phyloP scores from a whole-genome alignment of 108 stramenopile genomes.

The Cylindrotheca closterium region DNA sequence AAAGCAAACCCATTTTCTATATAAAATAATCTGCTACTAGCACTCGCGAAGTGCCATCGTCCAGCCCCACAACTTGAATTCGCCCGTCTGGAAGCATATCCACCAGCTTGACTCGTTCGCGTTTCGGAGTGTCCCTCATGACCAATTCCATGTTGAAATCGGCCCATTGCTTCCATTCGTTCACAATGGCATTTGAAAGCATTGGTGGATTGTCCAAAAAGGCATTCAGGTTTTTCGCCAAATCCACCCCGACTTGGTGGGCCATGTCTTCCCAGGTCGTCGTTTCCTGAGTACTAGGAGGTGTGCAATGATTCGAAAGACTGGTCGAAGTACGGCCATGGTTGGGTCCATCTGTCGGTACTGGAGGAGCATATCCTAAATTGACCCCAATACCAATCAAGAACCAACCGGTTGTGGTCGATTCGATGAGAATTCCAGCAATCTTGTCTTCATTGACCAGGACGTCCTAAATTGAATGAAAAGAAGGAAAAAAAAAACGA shows the following conservation, averaged over 20 bases:
- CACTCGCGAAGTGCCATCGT: constrained; percentile 35
- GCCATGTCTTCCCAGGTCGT: constrained; percentile 7
- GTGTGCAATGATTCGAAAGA: constrained; percentile 33
- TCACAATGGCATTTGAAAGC: constrained; percentile 15
- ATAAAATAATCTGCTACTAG: constrained; percentile 55
- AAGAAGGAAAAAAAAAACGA: background rate
- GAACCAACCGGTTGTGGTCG: constrained; percentile 59
- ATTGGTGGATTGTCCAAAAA: constrained; percentile 17
- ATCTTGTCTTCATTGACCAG: constrained; percentile 65
- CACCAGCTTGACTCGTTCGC: constrained; percentile 31
- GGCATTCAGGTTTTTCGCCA: constrained; percentile 30
- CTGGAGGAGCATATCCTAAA: constrained; percentile 77
- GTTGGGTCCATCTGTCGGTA: constrained; percentile 55
- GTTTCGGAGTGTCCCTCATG: constrained; percentile 21
- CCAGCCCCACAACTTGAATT: constrained; percentile 32
- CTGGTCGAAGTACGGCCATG: constrained; percentile 55
- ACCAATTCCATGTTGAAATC: constrained; percentile 46
- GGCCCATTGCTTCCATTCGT: constrained; percentile 47
- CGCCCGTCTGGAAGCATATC: constrained; percentile 52
- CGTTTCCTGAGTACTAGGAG: background rate
- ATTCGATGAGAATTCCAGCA: constrained; percentile 73
- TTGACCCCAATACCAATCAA: constrained; percentile 93
- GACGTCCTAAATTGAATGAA: constrained; percentile 37
- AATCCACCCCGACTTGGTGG: constrained; percentile 27
- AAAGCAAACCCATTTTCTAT: too few species aligned